A percentile compares a stretch with the other conserved stretches of the same genome.
phyloP scores from a whole-genome alignment of 1,139 yeast species.

The Geotrichum reessii region DNA sequence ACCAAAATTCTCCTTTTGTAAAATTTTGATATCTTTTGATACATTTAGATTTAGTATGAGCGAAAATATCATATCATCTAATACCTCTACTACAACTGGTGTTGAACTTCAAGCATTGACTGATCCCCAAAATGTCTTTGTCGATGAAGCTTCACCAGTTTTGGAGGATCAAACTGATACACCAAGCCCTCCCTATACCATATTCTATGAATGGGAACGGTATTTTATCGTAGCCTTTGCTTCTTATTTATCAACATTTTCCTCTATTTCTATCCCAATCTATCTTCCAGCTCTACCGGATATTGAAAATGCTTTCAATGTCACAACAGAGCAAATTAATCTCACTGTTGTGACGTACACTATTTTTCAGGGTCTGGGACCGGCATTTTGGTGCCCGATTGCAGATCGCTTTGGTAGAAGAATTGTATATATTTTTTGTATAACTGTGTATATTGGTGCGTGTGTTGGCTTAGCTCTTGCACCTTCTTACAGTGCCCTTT shows the following conservation, averaged over 20 bases:
- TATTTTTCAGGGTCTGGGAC: slow-evolving; percentile 63
- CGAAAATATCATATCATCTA: not conserved
- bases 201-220: slow-evolving; percentile 38
- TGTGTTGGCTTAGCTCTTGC: slow-evolving; percentile 57
- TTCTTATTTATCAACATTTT: slow-evolving; percentile 49
- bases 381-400: slow-evolving; percentile 56
- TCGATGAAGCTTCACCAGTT: not conserved
- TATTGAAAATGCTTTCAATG: slow-evolving; percentile 47
- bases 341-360: slow-evolving; percentile 67
- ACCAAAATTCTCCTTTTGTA: no score
- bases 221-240: slow-evolving; percentile 38
- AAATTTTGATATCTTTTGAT: no score
- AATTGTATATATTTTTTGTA: slow-evolving; percentile 53
- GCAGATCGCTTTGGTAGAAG: slow-evolving; percentile 67
- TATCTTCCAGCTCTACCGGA: slow-evolving; percentile 66
- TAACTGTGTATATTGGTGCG: slow-evolving; percentile 49
- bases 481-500: slow-evolving; percentile 46
- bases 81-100: not conserved
- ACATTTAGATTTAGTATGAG: not conserved
- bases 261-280: slow-evolving; percentile 63
- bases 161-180: not conserved
- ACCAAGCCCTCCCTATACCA: slow-evolving; percentile 32
- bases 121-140: not conserved
- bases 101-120: not conserved
- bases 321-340: slow-evolving; percentile 53